phyloP scores from a whole-genome alignment of 768 basidiomycete genomes.

The Solioccasus polychromus region DNA sequence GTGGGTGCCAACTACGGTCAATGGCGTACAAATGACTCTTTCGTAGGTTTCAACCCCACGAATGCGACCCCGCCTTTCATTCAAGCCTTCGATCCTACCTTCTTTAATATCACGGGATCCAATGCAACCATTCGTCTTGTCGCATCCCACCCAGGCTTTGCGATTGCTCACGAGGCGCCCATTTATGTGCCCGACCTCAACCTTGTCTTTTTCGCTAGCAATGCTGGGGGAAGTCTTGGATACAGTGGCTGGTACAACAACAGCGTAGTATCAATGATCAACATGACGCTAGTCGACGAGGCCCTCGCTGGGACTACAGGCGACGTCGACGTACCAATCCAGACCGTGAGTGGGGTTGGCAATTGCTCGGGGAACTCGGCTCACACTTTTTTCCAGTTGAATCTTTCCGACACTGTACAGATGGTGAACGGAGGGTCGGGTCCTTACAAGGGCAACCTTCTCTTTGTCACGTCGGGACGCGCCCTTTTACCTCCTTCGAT shows the following conservation, averaged over 20 bases:
- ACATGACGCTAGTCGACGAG: slow-evolving; percentile 50
- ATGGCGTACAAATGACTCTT: slow-evolving; percentile 36
- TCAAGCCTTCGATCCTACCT: slow-evolving; percentile 51
- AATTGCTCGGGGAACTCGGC: neutral
- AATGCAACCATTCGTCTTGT: slow-evolving; percentile 58
- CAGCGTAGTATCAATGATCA: slow-evolving; percentile 62
- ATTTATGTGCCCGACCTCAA: slow-evolving; percentile 66
- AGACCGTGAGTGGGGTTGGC: slow-evolving; percentile 28
- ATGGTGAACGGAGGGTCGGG: slow-evolving; percentile 74
- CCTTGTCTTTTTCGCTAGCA: slow-evolving; percentile 71
- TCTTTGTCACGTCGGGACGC: slow-evolving; percentile 66
- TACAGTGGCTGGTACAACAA: slow-evolving; percentile 63
- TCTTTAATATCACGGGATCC: slow-evolving; percentile 56
- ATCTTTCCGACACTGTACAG: slow-evolving; percentile 55
- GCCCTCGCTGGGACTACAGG: slow-evolving; percentile 37
- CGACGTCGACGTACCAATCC: slow-evolving; percentile 48
- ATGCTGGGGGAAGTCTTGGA: slow-evolving; percentile 62
- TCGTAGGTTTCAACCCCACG: slow-evolving; percentile 57
- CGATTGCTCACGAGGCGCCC: slow-evolving; percentile 72
- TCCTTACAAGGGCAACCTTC: slow-evolving; percentile 53
- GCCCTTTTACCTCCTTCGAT: slow-evolving; percentile 60
- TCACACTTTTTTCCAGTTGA: slow-evolving; percentile 41
- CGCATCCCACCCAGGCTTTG: slow-evolving; percentile 57
- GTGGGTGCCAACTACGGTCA: slow-evolving; percentile 41
- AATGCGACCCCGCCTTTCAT: slow-evolving; percentile 58